These are phyloP conservation scores for Saccharomycopsis hybrid DNA, from an alignment of 1,139 yeast species.

Conservation along the genomic window DNA sequence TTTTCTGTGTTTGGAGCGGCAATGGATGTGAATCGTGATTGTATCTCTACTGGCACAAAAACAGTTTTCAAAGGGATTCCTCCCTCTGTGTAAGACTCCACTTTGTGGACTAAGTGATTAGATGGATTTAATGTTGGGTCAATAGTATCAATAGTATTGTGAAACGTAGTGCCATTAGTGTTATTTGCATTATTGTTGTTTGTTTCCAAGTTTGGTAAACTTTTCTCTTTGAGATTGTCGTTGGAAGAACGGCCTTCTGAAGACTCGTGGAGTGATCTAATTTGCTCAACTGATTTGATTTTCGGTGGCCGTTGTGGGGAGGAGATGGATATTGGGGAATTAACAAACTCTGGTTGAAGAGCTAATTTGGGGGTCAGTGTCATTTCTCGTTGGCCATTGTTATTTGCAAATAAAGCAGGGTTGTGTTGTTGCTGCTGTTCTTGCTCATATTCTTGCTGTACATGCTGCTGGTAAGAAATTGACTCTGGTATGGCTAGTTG, in stretches of 20 bases:
- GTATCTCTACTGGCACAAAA: conserved; percentile 40
- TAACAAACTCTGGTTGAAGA: neutral
- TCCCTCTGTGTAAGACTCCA: conserved; percentile 38
- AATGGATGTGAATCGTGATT: conserved; percentile 35
- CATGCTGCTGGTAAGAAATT: neutral
- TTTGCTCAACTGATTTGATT: conserved; percentile 17
- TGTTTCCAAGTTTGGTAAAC: too few species aligned
- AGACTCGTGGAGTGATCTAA: conserved; percentile 2
- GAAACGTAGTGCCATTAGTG: neutral
- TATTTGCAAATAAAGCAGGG: neutral
- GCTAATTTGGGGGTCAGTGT: conserved; percentile 1
- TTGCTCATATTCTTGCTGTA: neutral
- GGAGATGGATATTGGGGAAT: conserved; percentile 19
- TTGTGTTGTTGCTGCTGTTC: too few species aligned
- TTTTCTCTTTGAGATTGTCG: neutral
- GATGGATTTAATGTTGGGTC: neutral
- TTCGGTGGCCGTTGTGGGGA: conserved; percentile 20
- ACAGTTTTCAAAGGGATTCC: conserved; percentile 46
- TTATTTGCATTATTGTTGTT: neutral
- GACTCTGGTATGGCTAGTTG: neutral
- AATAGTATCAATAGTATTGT: neutral
- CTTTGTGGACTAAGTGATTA: neutral
- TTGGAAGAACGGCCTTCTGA: neutral
- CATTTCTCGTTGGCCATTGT: neutral
- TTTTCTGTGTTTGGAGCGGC: conserved; percentile 41